Evolutionary conservation across 768 basidiomycete genomes (phyloP).

Genomic region (Clitopilus hobsonii): DNA sequence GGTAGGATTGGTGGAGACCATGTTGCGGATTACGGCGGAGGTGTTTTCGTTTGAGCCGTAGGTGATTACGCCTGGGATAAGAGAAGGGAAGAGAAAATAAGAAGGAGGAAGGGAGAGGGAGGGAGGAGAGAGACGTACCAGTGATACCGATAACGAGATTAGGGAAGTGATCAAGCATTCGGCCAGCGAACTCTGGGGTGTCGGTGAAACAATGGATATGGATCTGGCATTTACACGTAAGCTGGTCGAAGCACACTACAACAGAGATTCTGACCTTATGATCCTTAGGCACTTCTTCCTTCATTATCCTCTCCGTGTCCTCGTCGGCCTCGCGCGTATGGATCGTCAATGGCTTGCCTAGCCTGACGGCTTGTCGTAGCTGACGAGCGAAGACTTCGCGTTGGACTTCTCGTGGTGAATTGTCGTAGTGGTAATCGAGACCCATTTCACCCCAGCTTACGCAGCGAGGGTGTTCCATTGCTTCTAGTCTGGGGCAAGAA

Average conservation of each 20-base stretch:
- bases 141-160: conserved; percentile 85
- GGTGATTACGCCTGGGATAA: conserved; percentile 68
- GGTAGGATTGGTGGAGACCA: conserved; percentile 26
- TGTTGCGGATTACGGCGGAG: conserved; percentile 54
- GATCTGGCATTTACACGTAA: conserved; percentile 37
- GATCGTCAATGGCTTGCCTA: conserved; percentile 77
- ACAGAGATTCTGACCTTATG: conserved; percentile 43
- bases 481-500: conserved; percentile 48
- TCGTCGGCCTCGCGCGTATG: conserved; percentile 85
- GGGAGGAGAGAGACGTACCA: conserved; percentile 28
- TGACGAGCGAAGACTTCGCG: conserved; percentile 64
- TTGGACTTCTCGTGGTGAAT: conserved; percentile 68
- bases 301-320: conserved; percentile 76
- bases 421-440: conserved; percentile 80
- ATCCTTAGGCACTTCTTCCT: conserved; percentile 66
- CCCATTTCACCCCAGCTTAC: conserved; percentile 91
- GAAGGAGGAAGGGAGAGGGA: background rate
- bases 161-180: conserved; percentile 71
- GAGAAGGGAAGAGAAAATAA: background rate
- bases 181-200: conserved; percentile 64
- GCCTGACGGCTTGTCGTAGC: conserved; percentile 58
- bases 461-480: conserved; percentile 76
- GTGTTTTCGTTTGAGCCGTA: conserved; percentile 76
- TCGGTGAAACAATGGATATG: conserved; percentile 91
- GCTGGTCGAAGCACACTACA: background rate